Evolutionary conservation across 2,329 filamentous ascomycete species (phyloP), one percentile per base, ranked within the genome.

Genomic region (Daldinia sp.): DNA sequence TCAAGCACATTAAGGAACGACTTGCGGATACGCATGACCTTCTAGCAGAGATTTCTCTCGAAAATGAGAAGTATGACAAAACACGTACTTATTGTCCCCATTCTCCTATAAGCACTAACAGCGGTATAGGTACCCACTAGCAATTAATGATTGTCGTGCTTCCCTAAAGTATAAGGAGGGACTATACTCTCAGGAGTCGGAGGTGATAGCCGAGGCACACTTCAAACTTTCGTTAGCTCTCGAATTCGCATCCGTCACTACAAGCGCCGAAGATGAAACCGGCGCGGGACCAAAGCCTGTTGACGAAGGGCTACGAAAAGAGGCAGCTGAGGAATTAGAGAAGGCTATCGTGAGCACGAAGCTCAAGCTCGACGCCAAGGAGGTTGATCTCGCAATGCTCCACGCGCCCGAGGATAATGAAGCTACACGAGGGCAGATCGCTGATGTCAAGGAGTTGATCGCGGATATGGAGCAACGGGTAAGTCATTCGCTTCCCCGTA

Each of bases 181-280:
- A 51, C 84, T 98, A 2, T 93, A 92, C 74, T 85, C 92, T 0
- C 84, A 90, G 50, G 92, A 96, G 65, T 93, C 92, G 11, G 91
- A 93, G 70, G 85, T 96, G 52, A 85, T 98, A 58, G 94, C 95
- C 39, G 95, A 99, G 80, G 94, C 92, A 13, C 93, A 99, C 80
- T 99, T 91, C 82, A 98, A 97, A 79, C 88, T 99, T 23, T 97
- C 94, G 0, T 86, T 99, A 13, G 95, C 95, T 0, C 85, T 99
- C 25, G 95, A 99, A 75, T 98, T 98, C 71, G 92, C 92, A 3
- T 95, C 93, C 0, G 87, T 95, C 45, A 91, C 89, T 4, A 83
- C 82, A 15, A 82, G 85, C 1, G 78, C 82, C 10, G 85, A 85
- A 13, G 83, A 85, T 43, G 79, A 82, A 54, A 77, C 73, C 19